A percentile compares a stretch with the other conserved stretches of the same genome.
Evolutionary conservation across 2,329 filamentous ascomycete genomes (phyloP).

Genomic region (Aspergillus latus): DNA sequence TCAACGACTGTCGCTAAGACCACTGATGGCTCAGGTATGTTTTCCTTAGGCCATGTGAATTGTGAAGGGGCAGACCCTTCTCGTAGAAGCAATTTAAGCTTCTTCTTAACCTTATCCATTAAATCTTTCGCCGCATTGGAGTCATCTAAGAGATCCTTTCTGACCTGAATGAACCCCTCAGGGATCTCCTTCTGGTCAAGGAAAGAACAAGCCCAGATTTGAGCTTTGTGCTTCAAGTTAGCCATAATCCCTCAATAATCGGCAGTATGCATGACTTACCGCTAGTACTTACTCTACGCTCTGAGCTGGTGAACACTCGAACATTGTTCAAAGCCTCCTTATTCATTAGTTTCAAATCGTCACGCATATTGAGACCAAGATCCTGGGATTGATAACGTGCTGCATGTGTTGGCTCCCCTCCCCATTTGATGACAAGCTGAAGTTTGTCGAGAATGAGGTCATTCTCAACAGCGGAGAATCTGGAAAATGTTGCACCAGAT

Average conservation of each 20-base stretch:
- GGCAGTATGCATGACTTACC: slow-evolving; percentile 37
- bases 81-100: slow-evolving; percentile 86
- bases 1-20: slow-evolving; percentile 91
- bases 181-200: slow-evolving; percentile 81
- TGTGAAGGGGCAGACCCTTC: slow-evolving; percentile 93
- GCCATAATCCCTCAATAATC: neutral
- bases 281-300: slow-evolving; percentile 89
- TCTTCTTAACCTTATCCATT: slow-evolving; percentile 99
- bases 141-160: slow-evolving; percentile 93
- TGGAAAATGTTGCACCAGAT: slow-evolving; percentile 85
- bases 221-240: slow-evolving; percentile 53
- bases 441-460: slow-evolving; percentile 92
- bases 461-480: slow-evolving; percentile 90
- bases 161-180: slow-evolving; percentile 81
- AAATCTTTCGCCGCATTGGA: slow-evolving; percentile 98
- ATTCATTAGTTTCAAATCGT: slow-evolving; percentile 90
- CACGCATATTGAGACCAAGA: slow-evolving; percentile 91
- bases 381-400: slow-evolving; percentile 95
- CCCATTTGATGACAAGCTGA: slow-evolving; percentile 98
- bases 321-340: slow-evolving; percentile 89
- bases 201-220: slow-evolving; percentile 92
- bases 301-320: slow-evolving; percentile 91
- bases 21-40: slow-evolving; percentile 89
- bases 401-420: slow-evolving; percentile 95
- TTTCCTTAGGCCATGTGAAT: slow-evolving; percentile 93